These are phyloP conservation scores for Monilinia polystroma DNA, from an alignment of 2,329 filamentous ascomycete species.

Conservation along the genomic window DNA sequence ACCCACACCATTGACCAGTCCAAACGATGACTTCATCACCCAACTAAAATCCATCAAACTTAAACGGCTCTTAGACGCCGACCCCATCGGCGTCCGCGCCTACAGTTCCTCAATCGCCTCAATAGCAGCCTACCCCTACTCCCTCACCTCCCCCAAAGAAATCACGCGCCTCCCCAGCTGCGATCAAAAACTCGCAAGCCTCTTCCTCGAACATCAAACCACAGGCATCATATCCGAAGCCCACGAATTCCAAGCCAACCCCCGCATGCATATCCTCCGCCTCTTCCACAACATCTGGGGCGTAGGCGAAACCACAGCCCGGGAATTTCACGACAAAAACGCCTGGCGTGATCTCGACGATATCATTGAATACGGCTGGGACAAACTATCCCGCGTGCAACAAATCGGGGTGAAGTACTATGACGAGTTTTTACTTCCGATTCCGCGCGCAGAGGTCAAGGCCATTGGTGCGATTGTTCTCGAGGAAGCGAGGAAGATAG, in stretches of 20 bases:
- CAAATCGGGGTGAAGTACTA: slow-evolving; percentile 95
- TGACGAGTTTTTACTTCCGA: slow-evolving; percentile 73
- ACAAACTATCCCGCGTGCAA: slow-evolving; percentile 70
- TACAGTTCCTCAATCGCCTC: slow-evolving; percentile 86
- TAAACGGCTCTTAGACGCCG: slow-evolving; percentile 67
- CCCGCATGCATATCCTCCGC: slow-evolving; percentile 61
- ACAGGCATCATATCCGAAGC: slow-evolving; percentile 63
- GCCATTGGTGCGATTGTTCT: slow-evolving; percentile 63
- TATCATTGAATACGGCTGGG: slow-evolving; percentile 80
- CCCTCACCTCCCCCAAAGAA: slow-evolving; percentile 41
- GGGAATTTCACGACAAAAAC: slow-evolving; percentile 74
- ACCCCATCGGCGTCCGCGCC: slow-evolving; percentile 77
- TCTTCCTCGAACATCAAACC: slow-evolving; percentile 72
- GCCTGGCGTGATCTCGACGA: slow-evolving; percentile 86
- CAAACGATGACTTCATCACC: slow-evolving; percentile 73
- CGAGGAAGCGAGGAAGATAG: slow-evolving; percentile 63
- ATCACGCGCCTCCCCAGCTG: slow-evolving; percentile 68
- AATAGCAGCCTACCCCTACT: slow-evolving; percentile 72
- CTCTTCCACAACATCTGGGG: slow-evolving; percentile 87
- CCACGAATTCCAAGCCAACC: slow-evolving; percentile 60
- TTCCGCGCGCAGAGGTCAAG: slow-evolving; percentile 73
- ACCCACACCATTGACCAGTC: slow-evolving; percentile 64
- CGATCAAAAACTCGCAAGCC: slow-evolving; percentile 71
- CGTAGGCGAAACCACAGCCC: slow-evolving; percentile 78
- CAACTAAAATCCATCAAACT: slow-evolving; percentile 73